Evolutionary conservation across 257 asterid genomes (phyloP).

Genomic region (Avicennia marina): DNA sequence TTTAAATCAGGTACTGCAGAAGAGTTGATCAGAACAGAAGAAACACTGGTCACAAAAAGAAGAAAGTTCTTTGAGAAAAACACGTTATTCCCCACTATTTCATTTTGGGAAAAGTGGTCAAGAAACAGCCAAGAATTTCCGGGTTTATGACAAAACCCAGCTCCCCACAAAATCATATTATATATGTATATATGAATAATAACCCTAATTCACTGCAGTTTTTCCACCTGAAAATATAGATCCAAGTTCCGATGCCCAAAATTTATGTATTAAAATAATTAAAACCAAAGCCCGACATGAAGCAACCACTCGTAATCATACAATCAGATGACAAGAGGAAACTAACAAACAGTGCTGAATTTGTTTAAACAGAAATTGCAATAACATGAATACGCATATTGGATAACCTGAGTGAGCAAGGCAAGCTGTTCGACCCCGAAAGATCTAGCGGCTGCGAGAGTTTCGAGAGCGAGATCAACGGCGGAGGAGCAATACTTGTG

Average conservation of each 20-base stretch:
- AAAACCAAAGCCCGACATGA: neutral
- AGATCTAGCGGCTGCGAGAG: constrained; percentile 84
- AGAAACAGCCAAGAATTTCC: neutral
- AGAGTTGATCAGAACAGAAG: constrained; percentile 17
- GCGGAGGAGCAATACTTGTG: constrained; percentile 94
- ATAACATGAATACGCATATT: neutral
- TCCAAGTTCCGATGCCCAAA: constrained; percentile 13
- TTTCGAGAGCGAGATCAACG: constrained; percentile 84
- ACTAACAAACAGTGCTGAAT: too few species aligned
- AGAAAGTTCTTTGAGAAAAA: too few species aligned
- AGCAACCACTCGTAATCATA: neutral
- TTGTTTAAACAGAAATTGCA: too few species aligned
- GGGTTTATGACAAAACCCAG: too few species aligned
- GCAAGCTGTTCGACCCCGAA: constrained; percentile 88
- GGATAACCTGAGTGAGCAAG: constrained; percentile 69
- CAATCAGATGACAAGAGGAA: too few species aligned
- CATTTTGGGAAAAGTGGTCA: neutral
- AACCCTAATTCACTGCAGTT: neutral
- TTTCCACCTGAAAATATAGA: constrained; percentile 1
- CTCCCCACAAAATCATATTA: neutral
- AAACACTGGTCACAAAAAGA: constrained; percentile 16
- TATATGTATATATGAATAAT: too few species aligned
- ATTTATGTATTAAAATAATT: neutral
- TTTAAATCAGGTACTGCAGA: too few species aligned
- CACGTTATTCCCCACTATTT: neutral